Conservation (phyloP, 495 filamentous ascomycete species). For the Lineolata rhizophorae region DNA sequence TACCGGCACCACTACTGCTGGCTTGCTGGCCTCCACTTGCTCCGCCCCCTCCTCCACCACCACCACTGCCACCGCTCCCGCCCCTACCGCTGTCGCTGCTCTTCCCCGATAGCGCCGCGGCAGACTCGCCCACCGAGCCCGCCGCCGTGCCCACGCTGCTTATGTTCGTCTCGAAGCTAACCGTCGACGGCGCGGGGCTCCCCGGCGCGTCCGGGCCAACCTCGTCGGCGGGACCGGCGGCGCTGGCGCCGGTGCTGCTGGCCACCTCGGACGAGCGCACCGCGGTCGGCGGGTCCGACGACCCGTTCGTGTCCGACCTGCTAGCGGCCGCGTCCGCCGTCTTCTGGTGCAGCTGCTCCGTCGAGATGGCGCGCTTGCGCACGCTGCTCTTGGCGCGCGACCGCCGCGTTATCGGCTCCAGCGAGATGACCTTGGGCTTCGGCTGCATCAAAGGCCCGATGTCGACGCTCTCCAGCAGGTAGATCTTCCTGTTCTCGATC, state of each 20-base stretch:
- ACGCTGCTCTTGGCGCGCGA: slow-evolving; percentile 22
- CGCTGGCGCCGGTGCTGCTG: too few species aligned
- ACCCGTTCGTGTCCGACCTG: not conserved
- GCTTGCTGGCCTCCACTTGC: too few species aligned
- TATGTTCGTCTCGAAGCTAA: slow-evolving; percentile 37
- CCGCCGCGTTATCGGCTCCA: slow-evolving; percentile 47
- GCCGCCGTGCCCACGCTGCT: slow-evolving; percentile 22
- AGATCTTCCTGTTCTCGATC: slow-evolving; percentile 58
- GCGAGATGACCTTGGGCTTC: slow-evolving; percentile 50
- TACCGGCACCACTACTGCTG: too few species aligned
- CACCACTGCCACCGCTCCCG: too few species aligned
- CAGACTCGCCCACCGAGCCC: too few species aligned
- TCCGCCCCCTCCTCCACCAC: too few species aligned
- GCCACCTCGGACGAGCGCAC: too few species aligned
- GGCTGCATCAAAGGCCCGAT: slow-evolving; percentile 29
- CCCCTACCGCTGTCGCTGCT: slow-evolving; percentile 23
- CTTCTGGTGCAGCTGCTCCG: slow-evolving; percentile 2
- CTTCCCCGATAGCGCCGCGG: slow-evolving; percentile 8
- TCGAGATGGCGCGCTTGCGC: slow-evolving; percentile 7
- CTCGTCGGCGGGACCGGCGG: too few species aligned
- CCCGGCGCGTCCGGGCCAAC: slow-evolving; percentile 6
- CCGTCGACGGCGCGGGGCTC: slow-evolving; percentile 36
- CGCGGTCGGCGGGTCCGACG: not conserved
- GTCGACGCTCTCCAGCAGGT: slow-evolving; percentile 47
- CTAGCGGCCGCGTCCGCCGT: slow-evolving; percentile 1